Percentiles rank a stretch among this genome's conserved stretches.
These are phyloP conservation scores for Marasmius oreades DNA, from an alignment of 1,284 basidiomycete species.

Conservation along the genomic window DNA sequence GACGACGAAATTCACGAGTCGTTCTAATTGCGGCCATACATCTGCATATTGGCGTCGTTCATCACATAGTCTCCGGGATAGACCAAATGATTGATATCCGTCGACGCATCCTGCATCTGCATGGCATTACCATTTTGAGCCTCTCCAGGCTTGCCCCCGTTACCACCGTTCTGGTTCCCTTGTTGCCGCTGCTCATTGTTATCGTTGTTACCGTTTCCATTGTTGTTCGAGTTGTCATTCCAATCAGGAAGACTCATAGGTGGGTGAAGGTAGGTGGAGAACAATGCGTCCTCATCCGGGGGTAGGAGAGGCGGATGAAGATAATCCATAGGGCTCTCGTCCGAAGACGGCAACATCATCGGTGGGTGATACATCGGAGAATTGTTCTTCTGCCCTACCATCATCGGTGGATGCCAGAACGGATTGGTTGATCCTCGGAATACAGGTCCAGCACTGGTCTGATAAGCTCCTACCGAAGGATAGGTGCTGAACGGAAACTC, in stretches of 20 bases:
- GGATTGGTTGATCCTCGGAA: slow-evolving; percentile 31
- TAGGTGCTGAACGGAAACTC: slow-evolving; percentile 56
- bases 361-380: slow-evolving; percentile 46
- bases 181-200: not conserved
- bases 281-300: slow-evolving; percentile 29
- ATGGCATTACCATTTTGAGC: not conserved
- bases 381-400: slow-evolving; percentile 46
- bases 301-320: slow-evolving; percentile 40
- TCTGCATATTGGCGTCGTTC: not conserved
- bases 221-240: slow-evolving; percentile 11
- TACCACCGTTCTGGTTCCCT: not conserved
- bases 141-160: not conserved
- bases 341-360: slow-evolving; percentile 44
- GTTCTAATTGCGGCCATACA: not conserved
- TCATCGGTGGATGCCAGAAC: slow-evolving; percentile 74
- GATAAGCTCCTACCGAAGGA: slow-evolving; percentile 22
- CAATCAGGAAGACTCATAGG: slow-evolving; percentile 28
- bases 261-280: slow-evolving; percentile 34
- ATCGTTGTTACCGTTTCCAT: slow-evolving; percentile 9
- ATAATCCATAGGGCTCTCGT: slow-evolving; percentile 39
- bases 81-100: not conserved
- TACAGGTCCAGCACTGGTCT: slow-evolving; percentile 2
- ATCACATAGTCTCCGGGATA: slow-evolving; percentile 2
- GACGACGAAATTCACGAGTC: not conserved
- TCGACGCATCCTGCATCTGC: slow-evolving; percentile 3